These are phyloP conservation scores for Chlorokybus atmophyticus DNA, from an alignment of 139 green algal species.

Conservation along the genomic window DNA sequence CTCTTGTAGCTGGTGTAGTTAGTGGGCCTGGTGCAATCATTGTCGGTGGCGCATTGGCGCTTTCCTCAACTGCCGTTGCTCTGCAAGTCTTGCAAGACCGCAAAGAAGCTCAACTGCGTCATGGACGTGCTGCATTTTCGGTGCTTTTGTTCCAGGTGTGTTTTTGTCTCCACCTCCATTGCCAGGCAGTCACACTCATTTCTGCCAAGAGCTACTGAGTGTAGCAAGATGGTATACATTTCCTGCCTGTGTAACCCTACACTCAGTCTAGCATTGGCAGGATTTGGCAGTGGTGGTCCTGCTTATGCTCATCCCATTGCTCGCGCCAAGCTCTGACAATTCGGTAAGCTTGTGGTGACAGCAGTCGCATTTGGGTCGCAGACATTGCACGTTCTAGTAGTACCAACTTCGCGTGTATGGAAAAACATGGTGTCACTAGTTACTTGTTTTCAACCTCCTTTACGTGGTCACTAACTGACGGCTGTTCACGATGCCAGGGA, in stretches of 20 bases:
- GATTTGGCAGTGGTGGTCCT: constrained; percentile 97
- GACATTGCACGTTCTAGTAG: too few species aligned
- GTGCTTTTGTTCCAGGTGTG: constrained; percentile 76
- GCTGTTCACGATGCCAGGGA: too few species aligned
- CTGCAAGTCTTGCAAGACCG: constrained; percentile 79
- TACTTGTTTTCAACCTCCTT: too few species aligned
- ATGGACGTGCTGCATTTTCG: constrained; percentile 88
- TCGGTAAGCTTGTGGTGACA: background rate
- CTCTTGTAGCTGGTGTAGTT: background rate
- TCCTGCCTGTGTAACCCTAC: too few species aligned
- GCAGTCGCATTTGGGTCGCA: too few species aligned
- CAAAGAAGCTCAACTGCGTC: constrained; percentile 73
- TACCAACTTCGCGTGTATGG: too few species aligned
- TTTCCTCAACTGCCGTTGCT: constrained; percentile 92
- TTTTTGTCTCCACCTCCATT: too few species aligned
- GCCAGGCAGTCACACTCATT: too few species aligned
- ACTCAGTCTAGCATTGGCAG: constrained; percentile 40
- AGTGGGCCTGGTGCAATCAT: constrained; percentile 65
- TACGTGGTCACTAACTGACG: too few species aligned
- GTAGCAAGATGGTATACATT: too few species aligned
- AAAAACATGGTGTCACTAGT: too few species aligned
- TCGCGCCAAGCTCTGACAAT: constrained; percentile 50
- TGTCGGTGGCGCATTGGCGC: constrained; percentile 79
- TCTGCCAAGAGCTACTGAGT: too few species aligned
- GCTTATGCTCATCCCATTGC: constrained; percentile 96